Conservation (phyloP, 2,329 filamentous ascomycete species). For the Diaporthe nobilis region DNA sequence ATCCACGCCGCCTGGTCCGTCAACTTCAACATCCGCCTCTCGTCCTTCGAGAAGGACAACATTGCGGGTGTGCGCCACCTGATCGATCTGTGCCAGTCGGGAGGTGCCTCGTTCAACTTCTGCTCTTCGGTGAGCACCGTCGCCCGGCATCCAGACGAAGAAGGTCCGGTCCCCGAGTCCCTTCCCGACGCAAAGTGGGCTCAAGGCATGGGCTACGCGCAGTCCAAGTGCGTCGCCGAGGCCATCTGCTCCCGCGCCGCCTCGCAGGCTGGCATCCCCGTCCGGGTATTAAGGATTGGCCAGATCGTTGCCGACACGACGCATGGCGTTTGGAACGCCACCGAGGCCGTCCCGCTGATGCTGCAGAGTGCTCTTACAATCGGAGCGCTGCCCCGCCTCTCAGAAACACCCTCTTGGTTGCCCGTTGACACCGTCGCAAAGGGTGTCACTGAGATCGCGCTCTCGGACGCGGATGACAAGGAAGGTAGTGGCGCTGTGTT, state of each 20-base stretch:
- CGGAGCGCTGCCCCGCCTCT: conserved; percentile 59
- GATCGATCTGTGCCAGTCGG: conserved; percentile 51
- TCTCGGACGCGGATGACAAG: conserved; percentile 41
- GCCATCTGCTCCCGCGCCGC: conserved; percentile 54
- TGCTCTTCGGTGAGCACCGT: conserved; percentile 65
- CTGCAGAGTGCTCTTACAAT: conserved; percentile 60
- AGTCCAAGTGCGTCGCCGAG: conserved; percentile 59
- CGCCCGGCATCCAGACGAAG: conserved; percentile 48
- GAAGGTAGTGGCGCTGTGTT: conserved; percentile 50
- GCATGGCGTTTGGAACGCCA: conserved; percentile 65
- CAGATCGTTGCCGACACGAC: conserved; percentile 64
- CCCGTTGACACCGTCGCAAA: conserved; percentile 61
- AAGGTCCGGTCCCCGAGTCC: conserved; percentile 52
- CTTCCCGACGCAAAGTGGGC: conserved; percentile 54
- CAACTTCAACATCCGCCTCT: conserved; percentile 68
- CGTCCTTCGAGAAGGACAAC: conserved; percentile 64
- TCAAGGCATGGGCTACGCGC: conserved; percentile 59
- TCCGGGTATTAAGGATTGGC: conserved; percentile 61
- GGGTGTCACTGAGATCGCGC: conserved; percentile 56
- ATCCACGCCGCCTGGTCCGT: conserved; percentile 69
- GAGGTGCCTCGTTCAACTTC: conserved; percentile 58
- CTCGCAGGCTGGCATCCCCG: conserved; percentile 48
- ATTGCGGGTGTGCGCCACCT: conserved; percentile 61
- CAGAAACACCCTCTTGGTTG: conserved; percentile 61
- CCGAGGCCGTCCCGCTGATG: conserved; percentile 67